Conservation (phyloP, 352 stramenopile genomes). For the Pythium myriotylum region DNA sequence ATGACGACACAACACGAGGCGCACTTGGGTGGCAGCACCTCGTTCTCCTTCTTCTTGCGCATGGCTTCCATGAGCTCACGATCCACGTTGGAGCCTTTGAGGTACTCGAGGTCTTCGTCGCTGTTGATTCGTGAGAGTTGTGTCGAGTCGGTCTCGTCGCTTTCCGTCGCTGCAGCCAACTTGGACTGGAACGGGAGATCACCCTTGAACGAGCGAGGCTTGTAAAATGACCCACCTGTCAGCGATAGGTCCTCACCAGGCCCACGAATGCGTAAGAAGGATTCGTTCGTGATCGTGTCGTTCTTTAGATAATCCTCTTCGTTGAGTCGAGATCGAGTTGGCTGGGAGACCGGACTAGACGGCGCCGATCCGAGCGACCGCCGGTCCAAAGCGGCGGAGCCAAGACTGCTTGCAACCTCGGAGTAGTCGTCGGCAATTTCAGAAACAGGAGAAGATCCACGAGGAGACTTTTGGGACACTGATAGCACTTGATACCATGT, state of each 20-base stretch:
- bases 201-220: constrained; percentile 55
- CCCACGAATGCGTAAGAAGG: constrained; percentile 55
- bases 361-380: constrained; percentile 8
- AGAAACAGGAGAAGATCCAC: not conserved
- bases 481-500: constrained; percentile 50
- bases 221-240: constrained; percentile 27
- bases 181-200: constrained; percentile 46
- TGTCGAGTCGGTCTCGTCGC: constrained; percentile 4
- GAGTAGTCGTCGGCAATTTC: constrained; percentile 21
- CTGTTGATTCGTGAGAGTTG: constrained; percentile 25
- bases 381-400: constrained; percentile 11
- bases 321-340: constrained; percentile 40
- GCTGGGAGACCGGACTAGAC: constrained; percentile 7
- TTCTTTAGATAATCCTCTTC: constrained; percentile 66
- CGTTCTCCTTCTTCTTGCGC: constrained; percentile 25
- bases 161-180: constrained; percentile 20
- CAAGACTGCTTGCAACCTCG: constrained; percentile 14
- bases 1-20: constrained; percentile 61
- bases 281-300: constrained; percentile 77
- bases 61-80: constrained; percentile 29
- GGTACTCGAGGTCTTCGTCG: constrained; percentile 54
- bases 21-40: constrained; percentile 43
- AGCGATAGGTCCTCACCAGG: constrained; percentile 34
- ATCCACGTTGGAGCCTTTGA: constrained; percentile 49
- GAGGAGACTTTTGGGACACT: constrained; percentile 8